Evolutionary conservation across 2,329 filamentous ascomycete species (phyloP), one percentile per base, ranked within the genome.

Genomic region (Colletotrichum sp.): DNA sequence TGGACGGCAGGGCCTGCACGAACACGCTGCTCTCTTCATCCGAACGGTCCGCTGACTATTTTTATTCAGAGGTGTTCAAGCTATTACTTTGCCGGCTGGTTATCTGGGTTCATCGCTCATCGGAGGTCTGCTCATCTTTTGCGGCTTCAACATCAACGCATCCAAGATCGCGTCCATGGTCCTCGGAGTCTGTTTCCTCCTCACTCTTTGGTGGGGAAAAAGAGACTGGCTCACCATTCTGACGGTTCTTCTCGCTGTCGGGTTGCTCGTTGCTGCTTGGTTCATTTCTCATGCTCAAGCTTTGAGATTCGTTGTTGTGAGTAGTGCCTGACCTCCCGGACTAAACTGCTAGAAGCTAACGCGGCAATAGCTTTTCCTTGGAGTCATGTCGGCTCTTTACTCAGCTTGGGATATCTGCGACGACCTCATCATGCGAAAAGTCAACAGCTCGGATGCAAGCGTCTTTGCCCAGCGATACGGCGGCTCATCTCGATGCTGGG

Each of bases 351-450:
- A 21, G 29, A 27, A 33, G 43, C 66, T 66, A 72, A 73, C 36
- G 15, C 5, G 16, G 11, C 12, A n/a, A 21, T 74, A 90, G 85
- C 87, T 96, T 33, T 96, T 96, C 79, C 95, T 96, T 75, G 94
- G 94, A 55, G 93, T 95, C 78, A 95, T 96, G 94, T 93, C 91
- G 8, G 92, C 91, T 3, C 88, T 96, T 2, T 96, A 96, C 82
- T 94, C 92, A 76, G 93, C 94, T 7, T 96, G 94, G 94, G 94
- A 96, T 85, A 96, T 96, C 77, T 95, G 93, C 82, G 94, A 96
- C 79, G 94, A 96, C 77, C 86, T 96, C 36, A 95, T 96, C 77
- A 85, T 95, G 6, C 89, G 94, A 72, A 96, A 95, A 83, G 93
- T 96, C 66, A 95, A 96, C 82, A 91, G 89, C 27, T 95, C 93